Conservation (phyloP, 768 basidiomycete genomes). For the Austroboletus festivus region DNA sequence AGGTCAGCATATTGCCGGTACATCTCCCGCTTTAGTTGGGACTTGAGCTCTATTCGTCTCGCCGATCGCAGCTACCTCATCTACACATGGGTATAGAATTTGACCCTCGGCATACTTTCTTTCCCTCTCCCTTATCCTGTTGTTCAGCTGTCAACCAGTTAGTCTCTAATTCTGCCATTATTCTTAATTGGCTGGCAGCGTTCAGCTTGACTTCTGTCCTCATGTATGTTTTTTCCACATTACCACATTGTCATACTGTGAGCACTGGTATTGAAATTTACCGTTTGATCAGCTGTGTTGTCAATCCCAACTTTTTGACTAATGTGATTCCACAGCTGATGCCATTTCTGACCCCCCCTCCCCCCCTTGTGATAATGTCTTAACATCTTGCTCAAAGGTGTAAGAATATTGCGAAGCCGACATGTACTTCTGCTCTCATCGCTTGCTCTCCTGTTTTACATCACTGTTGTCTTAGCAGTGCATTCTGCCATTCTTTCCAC, state of each 20-base stretch:
- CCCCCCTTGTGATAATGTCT: constrained; percentile 14
- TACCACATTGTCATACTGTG: too few species aligned
- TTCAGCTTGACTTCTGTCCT: constrained; percentile 4
- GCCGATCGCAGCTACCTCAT: constrained; percentile 8
- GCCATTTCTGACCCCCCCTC: constrained; percentile 10
- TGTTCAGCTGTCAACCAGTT: neutral
- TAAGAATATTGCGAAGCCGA: constrained; percentile 10
- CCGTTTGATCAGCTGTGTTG: constrained; percentile 17
- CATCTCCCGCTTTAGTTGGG: constrained; percentile 16
- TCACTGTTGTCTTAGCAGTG: constrained; percentile 14
- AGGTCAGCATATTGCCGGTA: constrained; percentile 12
- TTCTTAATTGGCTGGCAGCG: constrained; percentile 5
- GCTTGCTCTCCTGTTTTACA: constrained; percentile 22
- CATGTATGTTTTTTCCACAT: constrained; percentile 14
- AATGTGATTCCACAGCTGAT: constrained; percentile 15
- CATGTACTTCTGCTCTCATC: constrained; percentile 16
- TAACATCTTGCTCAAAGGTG: constrained; percentile 11
- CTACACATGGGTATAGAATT: constrained; percentile 4
- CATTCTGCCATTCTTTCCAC: constrained; percentile 12
- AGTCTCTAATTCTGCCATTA: neutral
- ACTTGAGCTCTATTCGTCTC: constrained; percentile 15
- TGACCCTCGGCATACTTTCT: constrained; percentile 3
- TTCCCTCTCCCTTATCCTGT: neutral
- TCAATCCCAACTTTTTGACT: neutral
- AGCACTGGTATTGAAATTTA: too few species aligned